Evolutionary conservation across 208 protist species (phyloP).

Genomic region (Kentomonas sorsogonicus): DNA sequence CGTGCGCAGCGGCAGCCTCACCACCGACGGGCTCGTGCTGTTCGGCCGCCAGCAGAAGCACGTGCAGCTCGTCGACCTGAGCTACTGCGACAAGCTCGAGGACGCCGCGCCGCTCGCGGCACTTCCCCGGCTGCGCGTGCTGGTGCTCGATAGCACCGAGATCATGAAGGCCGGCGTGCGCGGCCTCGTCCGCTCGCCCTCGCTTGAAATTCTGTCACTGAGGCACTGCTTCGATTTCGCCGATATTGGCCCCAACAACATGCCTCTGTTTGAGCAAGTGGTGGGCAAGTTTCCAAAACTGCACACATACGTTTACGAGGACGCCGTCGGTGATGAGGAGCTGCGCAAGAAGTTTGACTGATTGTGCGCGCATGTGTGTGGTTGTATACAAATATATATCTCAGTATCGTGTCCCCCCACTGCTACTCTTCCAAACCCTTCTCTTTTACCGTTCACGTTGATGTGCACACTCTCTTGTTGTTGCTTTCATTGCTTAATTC

Average conservation of each 20-base stretch:
- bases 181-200: conserved; percentile 18
- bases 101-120: conserved; percentile 23
- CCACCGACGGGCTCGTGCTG: conserved; percentile 20
- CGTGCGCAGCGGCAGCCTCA: conserved; percentile 48
- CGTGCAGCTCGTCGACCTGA: conserved; percentile 45
- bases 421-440: neutral
- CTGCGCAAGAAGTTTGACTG: conserved; percentile 16
- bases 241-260: conserved; percentile 16
- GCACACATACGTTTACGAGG: conserved; percentile 41
- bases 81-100: conserved; percentile 57
- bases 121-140: conserved; percentile 27
- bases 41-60: conserved; percentile 6
- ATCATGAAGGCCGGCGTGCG: conserved; percentile 29
- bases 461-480: neutral
- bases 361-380: neutral
- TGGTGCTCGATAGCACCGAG: conserved; percentile 60
- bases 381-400: neutral
- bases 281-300: conserved; percentile 29
- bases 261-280: conserved; percentile 18
- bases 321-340: conserved; percentile 35
- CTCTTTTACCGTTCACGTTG: conserved; percentile 3
- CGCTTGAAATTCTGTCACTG: conserved; percentile 38
- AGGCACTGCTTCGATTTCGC: conserved; percentile 53
- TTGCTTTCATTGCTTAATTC: neutral
- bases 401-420: neutral